Evolutionary conservation across 352 stramenopile species (phyloP).

Genomic region (Thalassiosira exigua): DNA sequence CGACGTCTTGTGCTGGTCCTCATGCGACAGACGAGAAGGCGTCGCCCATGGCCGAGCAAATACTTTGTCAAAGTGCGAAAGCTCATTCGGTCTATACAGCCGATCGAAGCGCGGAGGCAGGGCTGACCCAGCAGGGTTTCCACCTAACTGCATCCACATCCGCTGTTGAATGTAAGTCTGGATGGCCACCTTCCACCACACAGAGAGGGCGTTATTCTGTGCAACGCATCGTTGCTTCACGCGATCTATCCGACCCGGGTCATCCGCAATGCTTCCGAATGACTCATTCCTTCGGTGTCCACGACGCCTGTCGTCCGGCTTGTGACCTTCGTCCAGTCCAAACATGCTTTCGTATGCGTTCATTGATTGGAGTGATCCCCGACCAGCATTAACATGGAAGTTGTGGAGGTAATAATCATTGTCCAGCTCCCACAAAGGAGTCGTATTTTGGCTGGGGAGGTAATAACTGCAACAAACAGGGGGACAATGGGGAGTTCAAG

Average conservation of each 20-base stretch:
- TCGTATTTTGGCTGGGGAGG: conserved; percentile 70
- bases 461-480: too few relatives aligned
- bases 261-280: conserved; percentile 17
- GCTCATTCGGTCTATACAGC: conserved; percentile 59
- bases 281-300: conserved; percentile 30
- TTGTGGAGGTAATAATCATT: conserved; percentile 91
- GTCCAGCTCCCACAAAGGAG: conserved; percentile 88
- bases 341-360: conserved; percentile 73
- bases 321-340: conserved; percentile 55
- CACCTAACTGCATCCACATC: conserved; percentile 80
- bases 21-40: conserved; percentile 55
- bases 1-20: conserved; percentile 52
- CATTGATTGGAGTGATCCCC: conserved; percentile 75
- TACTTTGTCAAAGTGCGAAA: conserved; percentile 74
- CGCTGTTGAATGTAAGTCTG: conserved; percentile 79
- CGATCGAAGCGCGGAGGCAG: conserved; percentile 78
- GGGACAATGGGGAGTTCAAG: too few relatives aligned
- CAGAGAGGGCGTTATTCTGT: conserved; percentile 75
- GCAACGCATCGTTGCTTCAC: conserved; percentile 68
- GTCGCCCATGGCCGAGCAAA: conserved; percentile 48
- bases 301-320: conserved; percentile 14
- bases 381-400: conserved; percentile 74
- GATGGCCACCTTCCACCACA: conserved; percentile 82
- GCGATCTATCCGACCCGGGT: conserved; percentile 54
- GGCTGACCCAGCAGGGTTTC: conserved; percentile 48